A percentile compares a stretch with the other conserved stretches of the same genome.
Conservation (phyloP, 306 rosid genomes). For the Prinsepia uniflora region DNA sequence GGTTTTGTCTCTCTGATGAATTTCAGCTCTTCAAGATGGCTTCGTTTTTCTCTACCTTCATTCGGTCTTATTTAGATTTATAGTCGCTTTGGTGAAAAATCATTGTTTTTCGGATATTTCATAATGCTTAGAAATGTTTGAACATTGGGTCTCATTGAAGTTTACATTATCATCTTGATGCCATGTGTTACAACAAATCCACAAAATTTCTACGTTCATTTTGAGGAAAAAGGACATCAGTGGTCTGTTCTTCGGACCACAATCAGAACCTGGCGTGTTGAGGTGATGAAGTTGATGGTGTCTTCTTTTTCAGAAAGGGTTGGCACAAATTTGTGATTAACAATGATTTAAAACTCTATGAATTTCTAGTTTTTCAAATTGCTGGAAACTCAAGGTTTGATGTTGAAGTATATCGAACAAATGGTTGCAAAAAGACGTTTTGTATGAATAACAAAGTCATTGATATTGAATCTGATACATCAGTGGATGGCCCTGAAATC, state of each 20-base stretch:
- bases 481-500: no score
- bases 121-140: no score
- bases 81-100: no score
- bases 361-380: conserved; percentile 9
- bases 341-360: not conserved
- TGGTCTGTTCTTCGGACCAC: not conserved
- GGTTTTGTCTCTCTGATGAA: no score
- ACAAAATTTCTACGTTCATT: not conserved
- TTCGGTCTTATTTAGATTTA: no score
- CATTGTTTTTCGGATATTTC: no score
- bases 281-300: not conserved
- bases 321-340: conserved; percentile 18
- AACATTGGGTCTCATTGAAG: no score
- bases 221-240: not conserved
- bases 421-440: not conserved
- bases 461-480: no score
- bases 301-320: not conserved
- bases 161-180: not conserved
- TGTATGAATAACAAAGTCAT: not conserved
- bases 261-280: not conserved
- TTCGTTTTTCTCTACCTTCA: no score
- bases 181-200: not conserved
- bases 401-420: conserved; percentile 16
- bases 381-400: not conserved
- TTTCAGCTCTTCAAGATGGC: no score